Base-by-base conservation (phyloP, 495 filamentous ascomycete genomes). In the Trichoderma parareesei region DNA sequence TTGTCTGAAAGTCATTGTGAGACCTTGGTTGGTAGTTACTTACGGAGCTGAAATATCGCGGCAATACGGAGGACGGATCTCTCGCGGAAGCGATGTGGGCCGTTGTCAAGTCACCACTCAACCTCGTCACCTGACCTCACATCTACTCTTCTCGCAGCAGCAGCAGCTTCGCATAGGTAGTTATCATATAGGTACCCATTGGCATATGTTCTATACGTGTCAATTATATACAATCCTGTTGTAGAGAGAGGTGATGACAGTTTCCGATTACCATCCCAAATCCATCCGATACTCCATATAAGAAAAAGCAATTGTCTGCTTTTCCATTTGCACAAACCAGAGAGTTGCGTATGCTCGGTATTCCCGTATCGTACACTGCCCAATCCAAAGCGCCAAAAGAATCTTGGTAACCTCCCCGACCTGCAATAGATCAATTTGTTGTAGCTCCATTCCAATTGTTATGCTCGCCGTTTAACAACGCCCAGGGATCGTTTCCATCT, bases 331-430 rank as follows among this genome's bases (percentile, higher is more conserved):
- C 27, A 27, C 27, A 27, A 27, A 27, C 27, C 27, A 27, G 37
- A 57, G 53, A 57, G 53, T 57, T 35, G 53, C 53, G 53, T 57
- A 14, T 13, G 53, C 11, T 11, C 53, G 48, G 27, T 27, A 2
- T 27, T 55, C 18, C 27, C 48, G 46, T 57, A 57, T 57, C 53
- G 53, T 57, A 57, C 53, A 57, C 53, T 57, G 20, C 53, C 53
- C 9, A 35, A 57, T 35, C 27, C 53, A 33, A 57, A 57, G 53
- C 53, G 27, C 53, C 53, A 16, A 46, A 46, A 16, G 43, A 46
- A 16, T 46, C 13, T 46, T 44, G 5, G 13, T 46, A 16, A 5
- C 18, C 18, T 16, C 48, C 2, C 48, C 20, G n/a, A 55, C 10
- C 10, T 35, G 59, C 59, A 11, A 5, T 61, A 38, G 10, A 61